Conservation (phyloP, 2,329 filamentous ascomycete species). For the Didymosphaeria variabile region DNA sequence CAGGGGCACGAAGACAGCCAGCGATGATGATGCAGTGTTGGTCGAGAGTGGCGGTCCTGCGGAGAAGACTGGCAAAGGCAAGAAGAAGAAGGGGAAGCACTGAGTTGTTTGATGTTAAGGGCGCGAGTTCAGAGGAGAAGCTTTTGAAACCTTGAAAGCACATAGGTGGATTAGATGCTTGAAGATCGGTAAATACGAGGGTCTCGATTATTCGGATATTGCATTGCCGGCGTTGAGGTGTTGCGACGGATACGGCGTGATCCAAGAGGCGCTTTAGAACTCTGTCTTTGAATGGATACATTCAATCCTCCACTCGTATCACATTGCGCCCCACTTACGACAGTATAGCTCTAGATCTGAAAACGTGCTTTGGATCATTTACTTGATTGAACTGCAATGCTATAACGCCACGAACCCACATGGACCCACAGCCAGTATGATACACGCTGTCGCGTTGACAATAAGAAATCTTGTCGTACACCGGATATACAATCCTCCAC, state of each 20-base stretch:
- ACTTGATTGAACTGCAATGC: constrained; percentile 38
- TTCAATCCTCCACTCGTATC: background rate
- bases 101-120: constrained; percentile 42
- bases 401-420: constrained; percentile 44
- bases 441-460: constrained; percentile 31
- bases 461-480: constrained; percentile 35
- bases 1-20: constrained; percentile 44
- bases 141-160: background rate
- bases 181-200: background rate
- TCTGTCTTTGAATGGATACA: constrained; percentile 10
- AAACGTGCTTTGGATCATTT: background rate
- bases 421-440: constrained; percentile 34
- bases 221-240: constrained; percentile 36
- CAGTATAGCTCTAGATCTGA: background rate
- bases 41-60: constrained; percentile 70
- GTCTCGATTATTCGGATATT: constrained; percentile 16
- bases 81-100: constrained; percentile 74
- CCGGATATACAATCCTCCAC: constrained; percentile 38
- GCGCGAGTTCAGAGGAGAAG: background rate
- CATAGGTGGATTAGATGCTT: background rate
- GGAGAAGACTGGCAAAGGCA: constrained; percentile 56
- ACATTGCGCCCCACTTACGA: no score
- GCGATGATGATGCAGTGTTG: constrained; percentile 79
- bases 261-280: constrained; percentile 12
- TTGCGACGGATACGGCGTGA: constrained; percentile 14